phyloP scores from a whole-genome alignment of 495 filamentous ascomycete genomes.

The Annulohypoxylon stygium region DNA sequence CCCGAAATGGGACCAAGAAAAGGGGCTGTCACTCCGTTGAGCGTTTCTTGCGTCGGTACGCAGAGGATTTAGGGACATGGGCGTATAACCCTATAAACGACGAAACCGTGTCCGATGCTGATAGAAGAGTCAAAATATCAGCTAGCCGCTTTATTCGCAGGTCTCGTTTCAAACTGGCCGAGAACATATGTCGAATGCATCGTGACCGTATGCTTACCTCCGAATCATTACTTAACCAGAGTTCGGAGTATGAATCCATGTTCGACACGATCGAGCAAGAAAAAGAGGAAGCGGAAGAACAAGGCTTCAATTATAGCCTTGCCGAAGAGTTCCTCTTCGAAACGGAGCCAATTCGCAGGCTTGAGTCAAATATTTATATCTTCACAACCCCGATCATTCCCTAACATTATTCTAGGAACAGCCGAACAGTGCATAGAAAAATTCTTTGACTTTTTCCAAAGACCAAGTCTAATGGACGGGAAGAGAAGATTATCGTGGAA shows the following conservation, averaged over 20 bases:
- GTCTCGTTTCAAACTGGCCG: neutral
- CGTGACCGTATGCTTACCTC: neutral
- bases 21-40: neutral
- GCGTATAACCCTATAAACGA: neutral
- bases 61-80: neutral
- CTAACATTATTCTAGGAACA: neutral
- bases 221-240: neutral
- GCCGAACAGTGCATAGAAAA: neutral
- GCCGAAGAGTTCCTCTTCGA: conserved; percentile 7
- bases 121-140: neutral
- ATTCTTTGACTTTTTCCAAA: neutral
- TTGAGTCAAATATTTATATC: neutral
- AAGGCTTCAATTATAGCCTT: neutral
- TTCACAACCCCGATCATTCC: neutral
- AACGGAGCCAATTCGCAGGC: neutral
- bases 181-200: neutral
- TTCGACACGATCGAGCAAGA: neutral
- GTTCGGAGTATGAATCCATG: neutral
- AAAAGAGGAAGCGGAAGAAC: neutral
- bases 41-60: neutral
- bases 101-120: neutral
- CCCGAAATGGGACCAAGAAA: neutral
- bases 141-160: neutral
- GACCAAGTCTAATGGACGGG: neutral
- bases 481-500: neutral